These are phyloP conservation scores for Xylaria arbuscula DNA, from an alignment of 2,329 filamentous ascomycete species.

Conservation along the genomic window DNA sequence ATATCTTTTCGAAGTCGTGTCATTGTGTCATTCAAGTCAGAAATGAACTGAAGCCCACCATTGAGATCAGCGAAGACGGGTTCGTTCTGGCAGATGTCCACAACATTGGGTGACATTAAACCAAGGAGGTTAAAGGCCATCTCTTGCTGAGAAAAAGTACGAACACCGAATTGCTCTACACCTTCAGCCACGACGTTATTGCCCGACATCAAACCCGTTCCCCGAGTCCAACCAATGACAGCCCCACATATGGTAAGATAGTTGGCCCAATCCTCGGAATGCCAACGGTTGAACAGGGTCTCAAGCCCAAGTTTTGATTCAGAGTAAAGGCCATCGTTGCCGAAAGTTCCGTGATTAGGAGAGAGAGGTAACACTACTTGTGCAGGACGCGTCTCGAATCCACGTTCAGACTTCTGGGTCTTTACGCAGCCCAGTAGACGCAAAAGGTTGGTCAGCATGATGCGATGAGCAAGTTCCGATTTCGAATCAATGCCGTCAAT, in stretches of 20 bases:
- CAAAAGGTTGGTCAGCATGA: conserved; percentile 98
- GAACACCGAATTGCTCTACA: conserved; percentile 94
- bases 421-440: conserved; percentile 93
- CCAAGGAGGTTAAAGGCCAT: conserved; percentile 99
- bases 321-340: conserved; percentile 96
- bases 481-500: conserved; percentile 97
- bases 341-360: conserved; percentile 98
- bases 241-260: conserved; percentile 98
- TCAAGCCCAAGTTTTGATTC: conserved; percentile 98
- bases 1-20: conserved; percentile 92
- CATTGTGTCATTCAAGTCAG: conserved; percentile 94
- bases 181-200: conserved; percentile 98
- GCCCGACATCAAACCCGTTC: conserved; percentile 95
- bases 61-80: conserved; percentile 98
- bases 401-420: conserved; percentile 85
- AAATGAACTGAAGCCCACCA: conserved; percentile 96
- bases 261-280: conserved; percentile 96
- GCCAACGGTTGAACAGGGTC: conserved; percentile 98
- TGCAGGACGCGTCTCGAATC: conserved; percentile 93
- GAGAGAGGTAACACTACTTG: conserved; percentile 96
- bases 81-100: conserved; percentile 94
- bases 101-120: conserved; percentile 92
- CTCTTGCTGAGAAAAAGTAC: conserved; percentile 98
- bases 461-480: conserved; percentile 96
- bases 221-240: conserved; percentile 98